A percentile compares a stretch with the other conserved stretches of the same genome.
These are phyloP conservation scores for Pseudozyma sp. DNA, from an alignment of 1,284 basidiomycete species.

Conservation along the genomic window DNA sequence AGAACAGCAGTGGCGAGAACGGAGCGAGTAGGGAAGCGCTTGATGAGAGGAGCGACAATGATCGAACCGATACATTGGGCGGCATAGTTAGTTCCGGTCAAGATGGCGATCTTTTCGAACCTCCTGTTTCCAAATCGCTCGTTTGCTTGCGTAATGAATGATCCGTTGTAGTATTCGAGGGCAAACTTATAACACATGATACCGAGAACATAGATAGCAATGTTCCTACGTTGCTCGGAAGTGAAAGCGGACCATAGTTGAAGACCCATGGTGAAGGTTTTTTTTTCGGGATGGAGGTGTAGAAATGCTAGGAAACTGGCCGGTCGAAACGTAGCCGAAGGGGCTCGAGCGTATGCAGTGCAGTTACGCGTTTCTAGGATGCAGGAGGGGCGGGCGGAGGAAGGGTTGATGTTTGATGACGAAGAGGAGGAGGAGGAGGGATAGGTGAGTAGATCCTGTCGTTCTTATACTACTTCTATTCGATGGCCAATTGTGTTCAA, in stretches of 20 bases:
- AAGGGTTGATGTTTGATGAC: background rate
- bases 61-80: slow-evolving; percentile 66
- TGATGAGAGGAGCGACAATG: slow-evolving; percentile 68
- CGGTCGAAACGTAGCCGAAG: background rate
- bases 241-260: slow-evolving; percentile 48
- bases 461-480: background rate
- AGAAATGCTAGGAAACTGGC: background rate
- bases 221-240: slow-evolving; percentile 57
- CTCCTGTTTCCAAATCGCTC: slow-evolving; percentile 57
- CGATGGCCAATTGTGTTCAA: too few species aligned
- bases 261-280: slow-evolving; percentile 19
- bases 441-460: background rate
- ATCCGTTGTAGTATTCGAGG: slow-evolving; percentile 56
- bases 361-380: background rate
- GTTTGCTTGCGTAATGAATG: slow-evolving; percentile 65
- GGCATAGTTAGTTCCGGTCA: slow-evolving; percentile 66
- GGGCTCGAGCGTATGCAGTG: background rate
- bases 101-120: slow-evolving; percentile 63
- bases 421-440: background rate
- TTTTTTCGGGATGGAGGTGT: background rate
- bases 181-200: slow-evolving; percentile 63
- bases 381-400: background rate
- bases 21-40: slow-evolving; percentile 67
- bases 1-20: slow-evolving; percentile 68
- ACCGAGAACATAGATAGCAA: slow-evolving; percentile 56